Conservation (phyloP, 305 asterid species). For the Ilex paraguariensis region DNA sequence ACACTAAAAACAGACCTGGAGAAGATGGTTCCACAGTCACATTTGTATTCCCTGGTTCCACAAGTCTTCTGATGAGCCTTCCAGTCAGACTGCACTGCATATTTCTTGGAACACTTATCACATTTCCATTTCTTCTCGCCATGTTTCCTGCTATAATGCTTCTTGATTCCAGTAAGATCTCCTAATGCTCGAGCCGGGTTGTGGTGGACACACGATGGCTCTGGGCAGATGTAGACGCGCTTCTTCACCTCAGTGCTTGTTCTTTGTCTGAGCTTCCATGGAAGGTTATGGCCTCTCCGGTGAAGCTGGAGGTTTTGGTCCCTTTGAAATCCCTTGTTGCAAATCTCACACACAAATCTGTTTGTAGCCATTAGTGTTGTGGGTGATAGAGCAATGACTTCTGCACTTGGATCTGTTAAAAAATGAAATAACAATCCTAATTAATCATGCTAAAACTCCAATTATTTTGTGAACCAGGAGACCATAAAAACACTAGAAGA, state of each 20-base stretch:
- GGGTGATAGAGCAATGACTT: conserved; percentile 79
- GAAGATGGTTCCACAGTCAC: conserved; percentile 91
- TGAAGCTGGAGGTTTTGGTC: conserved; percentile 87
- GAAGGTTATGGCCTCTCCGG: conserved; percentile 85
- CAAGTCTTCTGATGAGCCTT: conserved; percentile 95
- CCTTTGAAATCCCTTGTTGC: conserved; percentile 82
- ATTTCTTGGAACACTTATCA: conserved; percentile 71
- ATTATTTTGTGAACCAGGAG: no score
- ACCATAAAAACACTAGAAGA: no score
- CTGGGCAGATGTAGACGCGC: conserved; percentile 88
- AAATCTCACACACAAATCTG: conserved; percentile 76
- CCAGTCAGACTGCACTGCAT: conserved; percentile 94
- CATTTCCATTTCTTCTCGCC: conserved; percentile 96
- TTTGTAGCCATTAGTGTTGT: conserved; percentile 84
- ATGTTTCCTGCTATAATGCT: conserved; percentile 81
- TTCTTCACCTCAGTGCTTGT: conserved; percentile 52
- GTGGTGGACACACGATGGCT: conserved; percentile 75
- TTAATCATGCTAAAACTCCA: not conserved
- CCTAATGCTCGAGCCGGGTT: conserved; percentile 73
- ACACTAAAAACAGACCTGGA: conserved; percentile 46
- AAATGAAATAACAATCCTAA: not conserved
- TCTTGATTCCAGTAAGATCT: conserved; percentile 91
- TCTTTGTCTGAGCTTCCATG: conserved; percentile 83
- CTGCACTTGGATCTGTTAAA: conserved; percentile 71
- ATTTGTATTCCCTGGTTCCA: conserved; percentile 76